Conservation (phyloP, 2,329 filamentous ascomycete genomes). For the Didymella glomerata region DNA sequence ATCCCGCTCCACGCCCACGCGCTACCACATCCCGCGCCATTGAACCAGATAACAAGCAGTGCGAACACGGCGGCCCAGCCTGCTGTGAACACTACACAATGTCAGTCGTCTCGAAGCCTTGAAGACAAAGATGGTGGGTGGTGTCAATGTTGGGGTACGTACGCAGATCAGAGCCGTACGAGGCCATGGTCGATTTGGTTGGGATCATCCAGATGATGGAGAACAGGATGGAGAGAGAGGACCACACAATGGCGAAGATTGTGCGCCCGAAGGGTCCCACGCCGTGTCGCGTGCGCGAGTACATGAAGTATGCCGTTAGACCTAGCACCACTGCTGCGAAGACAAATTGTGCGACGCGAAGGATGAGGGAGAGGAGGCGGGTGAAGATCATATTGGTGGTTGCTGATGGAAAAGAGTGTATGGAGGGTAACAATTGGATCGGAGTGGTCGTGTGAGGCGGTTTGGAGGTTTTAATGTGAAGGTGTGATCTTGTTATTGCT, state of each 20-base stretch:
- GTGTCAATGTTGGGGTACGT: background rate
- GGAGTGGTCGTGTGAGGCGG: background rate
- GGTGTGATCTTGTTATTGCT: background rate
- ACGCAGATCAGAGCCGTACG: slow-evolving; percentile 73
- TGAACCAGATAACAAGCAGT: slow-evolving; percentile 53
- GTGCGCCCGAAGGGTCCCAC: slow-evolving; percentile 69
- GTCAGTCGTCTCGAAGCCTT: background rate
- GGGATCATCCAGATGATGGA: slow-evolving; percentile 76
- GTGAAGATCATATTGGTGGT: slow-evolving; percentile 44
- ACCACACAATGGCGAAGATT: slow-evolving; percentile 78
- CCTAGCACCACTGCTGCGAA: slow-evolving; percentile 69
- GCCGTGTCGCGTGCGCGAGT: slow-evolving; percentile 48
- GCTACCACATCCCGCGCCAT: slow-evolving; percentile 36
- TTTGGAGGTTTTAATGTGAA: background rate
- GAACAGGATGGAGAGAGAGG: slow-evolving; percentile 73
- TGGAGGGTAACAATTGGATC: background rate
- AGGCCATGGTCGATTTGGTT: slow-evolving; percentile 70
- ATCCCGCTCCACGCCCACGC: slow-evolving; percentile 65
- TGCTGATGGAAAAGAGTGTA: background rate
- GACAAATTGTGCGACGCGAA: slow-evolving; percentile 70
- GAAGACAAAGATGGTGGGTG: background rate
- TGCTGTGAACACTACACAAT: slow-evolving; percentile 63
- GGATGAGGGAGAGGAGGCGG: slow-evolving; percentile 64
- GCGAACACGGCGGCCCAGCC: slow-evolving; percentile 67
- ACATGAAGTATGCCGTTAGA: slow-evolving; percentile 36